These are phyloP conservation scores for Euphorbia tirucalli DNA, from an alignment of 345 rosid species.

Conservation along the genomic window DNA sequence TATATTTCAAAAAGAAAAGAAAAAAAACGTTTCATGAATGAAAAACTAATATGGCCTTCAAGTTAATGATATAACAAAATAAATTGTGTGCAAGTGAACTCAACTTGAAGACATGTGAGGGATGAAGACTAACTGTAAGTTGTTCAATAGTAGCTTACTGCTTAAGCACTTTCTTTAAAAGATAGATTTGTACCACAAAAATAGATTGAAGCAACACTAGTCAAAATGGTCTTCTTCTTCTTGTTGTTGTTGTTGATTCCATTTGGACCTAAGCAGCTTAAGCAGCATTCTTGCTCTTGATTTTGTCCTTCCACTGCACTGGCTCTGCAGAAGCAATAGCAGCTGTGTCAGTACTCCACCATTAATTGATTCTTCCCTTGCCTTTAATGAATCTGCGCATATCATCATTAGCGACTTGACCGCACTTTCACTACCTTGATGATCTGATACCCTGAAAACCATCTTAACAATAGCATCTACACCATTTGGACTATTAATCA, in stretches of 20 bases:
- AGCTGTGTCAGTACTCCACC: conserved; percentile 47
- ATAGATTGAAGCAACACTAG: neutral
- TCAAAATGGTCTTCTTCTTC: no score
- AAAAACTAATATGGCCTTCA: no score
- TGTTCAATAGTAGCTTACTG: no score
- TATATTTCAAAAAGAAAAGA: no score
- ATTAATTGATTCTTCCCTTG: conserved; percentile 47
- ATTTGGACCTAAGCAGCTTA: conserved; percentile 49
- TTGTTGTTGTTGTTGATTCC: conserved; percentile 22
- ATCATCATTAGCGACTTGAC: conserved; percentile 38
- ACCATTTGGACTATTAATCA: conserved; percentile 37
- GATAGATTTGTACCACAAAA: neutral
- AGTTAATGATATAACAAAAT: no score
- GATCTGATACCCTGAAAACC: conserved; percentile 62
- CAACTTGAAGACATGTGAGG: neutral
- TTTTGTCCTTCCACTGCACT: conserved; percentile 50
- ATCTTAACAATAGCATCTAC: conserved; percentile 41
- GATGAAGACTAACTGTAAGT: neutral
- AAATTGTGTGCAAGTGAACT: neutral
- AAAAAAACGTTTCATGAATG: no score
- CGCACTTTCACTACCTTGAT: conserved; percentile 57
- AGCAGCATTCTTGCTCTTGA: conserved; percentile 47
- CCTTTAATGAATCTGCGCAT: conserved; percentile 42
- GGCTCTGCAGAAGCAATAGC: conserved; percentile 60
- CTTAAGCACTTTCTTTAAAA: no score